phyloP scores from a whole-genome alignment of 2,329 filamentous ascomycete genomes.

The Sporothrix protearum region DNA sequence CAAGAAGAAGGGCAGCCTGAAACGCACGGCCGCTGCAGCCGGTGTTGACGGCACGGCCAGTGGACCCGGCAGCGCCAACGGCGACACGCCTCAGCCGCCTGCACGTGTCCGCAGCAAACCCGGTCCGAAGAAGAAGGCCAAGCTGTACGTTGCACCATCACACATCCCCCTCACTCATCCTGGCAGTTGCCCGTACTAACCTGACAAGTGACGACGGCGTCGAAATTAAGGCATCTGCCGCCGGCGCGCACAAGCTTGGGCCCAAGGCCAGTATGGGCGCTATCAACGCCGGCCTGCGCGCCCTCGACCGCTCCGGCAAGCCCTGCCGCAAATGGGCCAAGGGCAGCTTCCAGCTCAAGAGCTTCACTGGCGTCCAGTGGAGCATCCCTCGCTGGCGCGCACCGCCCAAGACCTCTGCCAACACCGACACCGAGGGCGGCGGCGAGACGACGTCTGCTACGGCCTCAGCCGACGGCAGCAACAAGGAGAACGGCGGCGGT shows the following conservation, averaged over 20 bases:
- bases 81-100: conserved; percentile 46
- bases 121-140: conserved; percentile 93
- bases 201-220: conserved; percentile 60
- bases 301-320: conserved; percentile 86
- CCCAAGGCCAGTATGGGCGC: conserved; percentile 96
- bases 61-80: conserved; percentile 39
- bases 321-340: conserved; percentile 90
- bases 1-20: conserved; percentile 63
- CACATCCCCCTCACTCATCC: neutral
- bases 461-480: conserved; percentile 45
- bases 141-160: conserved; percentile 58
- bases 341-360: conserved; percentile 80
- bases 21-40: conserved; percentile 62
- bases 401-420: conserved; percentile 52
- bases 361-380: conserved; percentile 86
- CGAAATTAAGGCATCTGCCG: conserved; percentile 48
- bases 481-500: conserved; percentile 59
- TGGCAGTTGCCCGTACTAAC: conserved; percentile 1
- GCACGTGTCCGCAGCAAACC: conserved; percentile 79
- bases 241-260: conserved; percentile 74
- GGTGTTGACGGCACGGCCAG: conserved; percentile 48
- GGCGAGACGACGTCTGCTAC: conserved; percentile 34
- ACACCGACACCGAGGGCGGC: conserved; percentile 39
- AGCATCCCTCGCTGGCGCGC: conserved; percentile 78
- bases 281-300: conserved; percentile 93